A percentile compares a stretch with the other conserved stretches of the same genome.
Conservation (phyloP, 2,329 filamentous ascomycete genomes). For the Ampelomyces quisqualis region DNA sequence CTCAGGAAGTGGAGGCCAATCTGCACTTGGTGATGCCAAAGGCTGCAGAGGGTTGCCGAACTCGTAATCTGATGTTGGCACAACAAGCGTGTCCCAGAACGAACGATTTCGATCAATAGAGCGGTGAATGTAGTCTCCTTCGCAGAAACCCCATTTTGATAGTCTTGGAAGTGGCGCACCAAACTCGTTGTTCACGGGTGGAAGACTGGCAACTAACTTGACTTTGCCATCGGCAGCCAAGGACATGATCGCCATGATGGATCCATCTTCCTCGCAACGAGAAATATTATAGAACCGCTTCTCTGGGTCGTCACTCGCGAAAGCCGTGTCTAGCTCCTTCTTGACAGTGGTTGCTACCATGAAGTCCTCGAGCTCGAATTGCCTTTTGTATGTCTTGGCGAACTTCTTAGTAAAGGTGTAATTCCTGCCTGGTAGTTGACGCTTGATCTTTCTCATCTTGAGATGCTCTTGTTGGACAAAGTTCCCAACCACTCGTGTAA, state of each 20-base stretch:
- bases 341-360: constrained; percentile 63
- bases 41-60: constrained; percentile 56
- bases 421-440: constrained; percentile 57
- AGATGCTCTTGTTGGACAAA: constrained; percentile 57
- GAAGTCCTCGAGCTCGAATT: constrained; percentile 44
- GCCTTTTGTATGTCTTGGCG: constrained; percentile 57
- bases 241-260: constrained; percentile 67
- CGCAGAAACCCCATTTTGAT: constrained; percentile 67
- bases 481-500: constrained; percentile 56
- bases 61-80: constrained; percentile 60
- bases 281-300: constrained; percentile 50
- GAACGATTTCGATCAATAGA: constrained; percentile 66
- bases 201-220: constrained; percentile 54
- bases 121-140: constrained; percentile 69
- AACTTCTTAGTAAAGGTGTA: constrained; percentile 65
- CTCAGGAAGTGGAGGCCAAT: constrained; percentile 25
- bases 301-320: constrained; percentile 36
- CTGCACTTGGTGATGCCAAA: constrained; percentile 37
- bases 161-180: constrained; percentile 45
- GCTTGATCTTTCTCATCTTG: constrained; percentile 61
- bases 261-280: constrained; percentile 62
- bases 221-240: constrained; percentile 62
- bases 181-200: constrained; percentile 56
- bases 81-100: constrained; percentile 62
- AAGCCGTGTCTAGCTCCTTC: constrained; percentile 57